Evolutionary conservation across 2,329 filamentous ascomycete species (phyloP).

Genomic region (Nannizzia gypsea): DNA sequence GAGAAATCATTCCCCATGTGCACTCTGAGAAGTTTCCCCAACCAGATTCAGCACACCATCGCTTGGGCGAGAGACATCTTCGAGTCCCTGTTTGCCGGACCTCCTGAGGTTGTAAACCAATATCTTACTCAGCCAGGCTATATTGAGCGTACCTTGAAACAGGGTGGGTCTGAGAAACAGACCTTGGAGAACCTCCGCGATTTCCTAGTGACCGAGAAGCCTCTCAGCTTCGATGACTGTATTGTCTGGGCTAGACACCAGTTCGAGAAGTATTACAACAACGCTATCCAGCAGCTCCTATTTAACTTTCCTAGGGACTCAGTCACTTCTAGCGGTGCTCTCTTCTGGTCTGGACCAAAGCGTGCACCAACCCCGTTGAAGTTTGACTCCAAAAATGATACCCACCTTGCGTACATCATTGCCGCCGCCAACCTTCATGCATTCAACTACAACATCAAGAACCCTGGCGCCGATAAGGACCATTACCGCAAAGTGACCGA

Average conservation of each 20-base stretch:
- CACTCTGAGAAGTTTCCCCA: conserved; percentile 91
- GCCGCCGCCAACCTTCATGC: conserved; percentile 86
- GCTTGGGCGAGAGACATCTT: conserved; percentile 96
- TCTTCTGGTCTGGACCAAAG: conserved; percentile 98
- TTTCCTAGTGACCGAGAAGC: conserved; percentile 83
- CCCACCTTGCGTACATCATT: conserved; percentile 78
- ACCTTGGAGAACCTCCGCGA: conserved; percentile 83
- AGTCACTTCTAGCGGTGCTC: conserved; percentile 71
- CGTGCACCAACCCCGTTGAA: conserved; percentile 83
- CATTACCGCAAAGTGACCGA: conserved; percentile 72
- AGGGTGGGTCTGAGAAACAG: conserved; percentile 79
- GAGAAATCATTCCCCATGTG: conserved; percentile 99
- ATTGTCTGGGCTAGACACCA: conserved; percentile 87
- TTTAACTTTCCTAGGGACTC: conserved; percentile 97
- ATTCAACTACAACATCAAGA: conserved; percentile 95
- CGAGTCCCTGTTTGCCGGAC: conserved; percentile 85
- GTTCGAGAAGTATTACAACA: conserved; percentile 95
- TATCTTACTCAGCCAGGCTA: conserved; percentile 90
- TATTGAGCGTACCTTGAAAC: conserved; percentile 73
- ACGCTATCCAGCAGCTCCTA: conserved; percentile 86
- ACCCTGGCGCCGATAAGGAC: conserved; percentile 57
- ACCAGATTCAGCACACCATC: conserved; percentile 97
- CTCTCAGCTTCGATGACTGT: conserved; percentile 86
- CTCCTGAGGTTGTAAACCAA: conserved; percentile 84
- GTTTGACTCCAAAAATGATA: conserved; percentile 73